These are phyloP conservation scores for Talaromyces atroroseus DNA, from an alignment of 2,329 filamentous ascomycete genomes.

Conservation along the genomic window DNA sequence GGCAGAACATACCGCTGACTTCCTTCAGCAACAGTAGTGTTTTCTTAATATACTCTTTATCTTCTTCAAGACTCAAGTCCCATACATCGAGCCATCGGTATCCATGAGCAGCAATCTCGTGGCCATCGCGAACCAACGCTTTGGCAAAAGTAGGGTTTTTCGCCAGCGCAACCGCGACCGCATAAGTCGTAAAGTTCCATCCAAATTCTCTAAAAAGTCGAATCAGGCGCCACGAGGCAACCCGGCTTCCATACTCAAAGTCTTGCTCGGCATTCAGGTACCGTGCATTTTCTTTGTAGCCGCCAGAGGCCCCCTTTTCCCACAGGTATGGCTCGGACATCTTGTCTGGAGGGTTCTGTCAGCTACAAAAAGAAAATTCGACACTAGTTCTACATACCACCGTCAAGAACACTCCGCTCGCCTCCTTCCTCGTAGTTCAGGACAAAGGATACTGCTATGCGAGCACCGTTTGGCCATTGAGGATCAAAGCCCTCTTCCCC, in stretches of 20 bases:
- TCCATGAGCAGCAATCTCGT: constrained; percentile 48
- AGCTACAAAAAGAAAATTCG: not conserved
- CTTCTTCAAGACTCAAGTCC: constrained; percentile 41
- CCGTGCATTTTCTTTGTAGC: constrained; percentile 12
- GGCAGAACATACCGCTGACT: constrained; percentile 35
- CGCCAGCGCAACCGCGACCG: constrained; percentile 28
- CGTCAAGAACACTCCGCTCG: not conserved
- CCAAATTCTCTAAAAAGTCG: not conserved
- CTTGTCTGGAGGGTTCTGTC: not conserved
- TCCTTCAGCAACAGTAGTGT: constrained; percentile 38
- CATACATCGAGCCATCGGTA: constrained; percentile 51
- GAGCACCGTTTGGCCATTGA: not conserved
- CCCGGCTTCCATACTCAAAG: constrained; percentile 49
- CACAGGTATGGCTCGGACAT: constrained; percentile 30
- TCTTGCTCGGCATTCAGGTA: constrained; percentile 44
- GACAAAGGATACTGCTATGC: not conserved
- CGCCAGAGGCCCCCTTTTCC: constrained; percentile 27
- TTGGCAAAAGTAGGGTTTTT: constrained; percentile 44
- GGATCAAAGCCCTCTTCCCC: not conserved
- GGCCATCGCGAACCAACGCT: constrained; percentile 46
- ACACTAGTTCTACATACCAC: not conserved
- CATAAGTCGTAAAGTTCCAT: not conserved
- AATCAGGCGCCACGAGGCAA: constrained; percentile 46
- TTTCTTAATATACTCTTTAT: constrained; percentile 45
- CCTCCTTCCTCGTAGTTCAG: not conserved